Evolutionary conservation across 140 eudicot species (phyloP).

Genomic region (Flaveria floridana): DNA sequence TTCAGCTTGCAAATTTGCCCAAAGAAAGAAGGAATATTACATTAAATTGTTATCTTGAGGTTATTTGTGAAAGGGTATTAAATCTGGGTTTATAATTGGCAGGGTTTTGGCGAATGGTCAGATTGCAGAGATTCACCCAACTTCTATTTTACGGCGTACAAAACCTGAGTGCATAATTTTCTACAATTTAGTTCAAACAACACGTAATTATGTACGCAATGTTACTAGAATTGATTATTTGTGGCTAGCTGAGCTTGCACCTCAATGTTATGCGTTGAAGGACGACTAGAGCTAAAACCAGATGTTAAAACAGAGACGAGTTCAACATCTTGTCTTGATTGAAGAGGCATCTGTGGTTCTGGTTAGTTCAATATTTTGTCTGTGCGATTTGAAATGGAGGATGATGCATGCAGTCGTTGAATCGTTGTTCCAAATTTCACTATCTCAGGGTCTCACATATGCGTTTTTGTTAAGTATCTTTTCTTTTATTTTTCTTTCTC

Average conservation of each 20-base stretch:
- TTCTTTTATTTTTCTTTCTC: too few relatives aligned
- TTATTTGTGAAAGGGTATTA: not conserved
- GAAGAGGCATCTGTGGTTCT: not conserved
- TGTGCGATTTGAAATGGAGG: not conserved
- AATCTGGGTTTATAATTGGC: slow-evolving; percentile 26
- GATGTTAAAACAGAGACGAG: not conserved
- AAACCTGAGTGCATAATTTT: slow-evolving; percentile 82
- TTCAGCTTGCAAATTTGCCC: not conserved
- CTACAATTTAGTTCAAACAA: slow-evolving; percentile 72
- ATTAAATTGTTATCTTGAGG: not conserved
- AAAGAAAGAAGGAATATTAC: not conserved
- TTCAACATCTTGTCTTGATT: not conserved
- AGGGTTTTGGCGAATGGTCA: slow-evolving; percentile 89
- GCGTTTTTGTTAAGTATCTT: too few relatives aligned
- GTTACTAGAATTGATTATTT: slow-evolving; percentile 75
- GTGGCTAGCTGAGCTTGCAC: slow-evolving; percentile 96
- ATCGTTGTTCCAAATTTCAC: not conserved
- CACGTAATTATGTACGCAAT: slow-evolving; percentile 70
- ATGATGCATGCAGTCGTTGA: not conserved
- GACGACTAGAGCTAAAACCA: slow-evolving; percentile 20
- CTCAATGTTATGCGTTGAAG: slow-evolving; percentile 67
- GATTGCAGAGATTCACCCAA: slow-evolving; percentile 78
- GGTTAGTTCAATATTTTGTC: too few relatives aligned
- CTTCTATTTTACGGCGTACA: slow-evolving; percentile 60
- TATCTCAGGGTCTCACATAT: too few relatives aligned